Evolutionary conservation across 805 yeast species (phyloP), one percentile per base, ranked within the genome.

Genomic region (Starmerella bombicola): DNA sequence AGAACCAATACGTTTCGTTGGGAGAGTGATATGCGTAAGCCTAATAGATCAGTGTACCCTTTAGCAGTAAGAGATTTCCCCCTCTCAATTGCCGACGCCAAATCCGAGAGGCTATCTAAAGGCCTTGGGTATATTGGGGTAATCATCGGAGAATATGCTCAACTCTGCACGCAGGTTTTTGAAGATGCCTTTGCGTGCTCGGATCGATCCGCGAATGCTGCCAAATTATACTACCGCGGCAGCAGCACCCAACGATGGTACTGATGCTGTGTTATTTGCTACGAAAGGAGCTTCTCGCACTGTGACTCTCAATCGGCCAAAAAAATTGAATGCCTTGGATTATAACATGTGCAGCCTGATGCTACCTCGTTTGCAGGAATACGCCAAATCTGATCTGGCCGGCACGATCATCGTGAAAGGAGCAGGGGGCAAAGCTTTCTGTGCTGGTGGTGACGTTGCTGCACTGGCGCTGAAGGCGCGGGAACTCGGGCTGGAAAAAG

Each of bases 361-460:
- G 46, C 65, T 71, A 28, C 84, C 91, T 18, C 72, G 94, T 29
- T 63, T 85, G 46, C 57, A 69, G 34, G 95, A 86, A 58, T 85
- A 78, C 62, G 67, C 82, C 38, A 80, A 80, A 55, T 74, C 84
- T 16, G 69, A 68, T 34, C 64, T 73, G 16, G 75, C 78, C 43
- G 74, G 77, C 47, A 55, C 82, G 41, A 63, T 88, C 29, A 67
- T 91, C 33, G 65, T 88, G 47, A 76, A 74, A 42, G 78, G 88
- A 24, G 62, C 60, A 7, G 71, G 70, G 22, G 66, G 65, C 39
- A 75, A 74, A 56, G 77, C 94, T 1, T 75, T 88, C 46, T 84
- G 96, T 61, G 93, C 97, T 24, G 98, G 98, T 36, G 98, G 97
- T 22, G 98, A 88, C 59, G 94, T 88, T 33, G 78, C 88, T 30